Base-by-base conservation (phyloP, 495 filamentous ascomycete species). In the Hypoxylon lienhwacheense region DNA sequence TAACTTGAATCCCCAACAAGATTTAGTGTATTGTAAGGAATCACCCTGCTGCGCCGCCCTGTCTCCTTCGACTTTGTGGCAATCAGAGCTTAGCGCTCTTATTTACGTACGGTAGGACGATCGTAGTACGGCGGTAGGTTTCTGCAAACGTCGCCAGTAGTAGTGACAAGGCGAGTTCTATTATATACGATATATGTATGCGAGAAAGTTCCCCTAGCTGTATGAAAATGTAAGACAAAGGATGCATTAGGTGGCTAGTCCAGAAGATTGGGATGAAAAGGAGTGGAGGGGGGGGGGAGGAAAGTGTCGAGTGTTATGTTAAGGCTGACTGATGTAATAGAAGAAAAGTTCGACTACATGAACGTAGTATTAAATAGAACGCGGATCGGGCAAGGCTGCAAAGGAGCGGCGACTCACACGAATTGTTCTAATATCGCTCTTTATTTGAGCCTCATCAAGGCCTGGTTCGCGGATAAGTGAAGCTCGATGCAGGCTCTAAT, bases 151-250 rank as follows among this genome's bases (percentile, higher is more conserved):
- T 51, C 45, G 49, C 33, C 26, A 19, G 14, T 26, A 21, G 8
- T 16, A 51, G 12, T 1, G 32, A 31, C 15, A 22, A 20, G 45
- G 29, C 21, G 41, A 41, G 33, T 28, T 42, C 46, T 61, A 55
- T 42, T 61, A 61, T 61, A 61, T 61, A 61, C 26, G 43, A 19
- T 15, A 22, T 51, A 55, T 41, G 34, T 49, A 55, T 60, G 50
- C 52, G 41, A 52, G 42, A 46, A 44, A 14, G 12, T 45, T 53
- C 28, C 34, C 22, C 28, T 55, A 48, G 17, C 19, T 51, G 41
- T 47, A 49, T 51, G 45, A 7, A 41, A 46, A 36, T 60, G 11
- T 26, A 43, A 37, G 35, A 60, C 50, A 55, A 55, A 54, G 50
- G 19, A 15, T 8, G 42, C 8, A 33, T 55, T 51, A 55, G 57